Evolutionary conservation across 2,329 filamentous ascomycete genomes (phyloP), one percentile per base, ranked within the genome.

Genomic region (Penicillium sp.): DNA sequence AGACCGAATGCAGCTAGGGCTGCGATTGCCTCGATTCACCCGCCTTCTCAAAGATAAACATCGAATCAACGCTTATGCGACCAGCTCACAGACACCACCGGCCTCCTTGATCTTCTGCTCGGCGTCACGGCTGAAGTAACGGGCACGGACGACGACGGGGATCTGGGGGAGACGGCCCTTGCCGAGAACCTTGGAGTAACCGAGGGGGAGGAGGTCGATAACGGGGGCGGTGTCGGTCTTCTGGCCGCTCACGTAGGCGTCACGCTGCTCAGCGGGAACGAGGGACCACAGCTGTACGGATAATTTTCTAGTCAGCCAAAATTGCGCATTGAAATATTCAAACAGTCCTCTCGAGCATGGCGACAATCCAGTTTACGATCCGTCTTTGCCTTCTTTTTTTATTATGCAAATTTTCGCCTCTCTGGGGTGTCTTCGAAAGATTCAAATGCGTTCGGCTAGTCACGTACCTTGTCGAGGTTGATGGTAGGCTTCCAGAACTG

Each of bases 21-120:
- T 69, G 65, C 65, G 65, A 65, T 66, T 64, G 63, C 63, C 64
- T 62, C 59, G 61, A 64, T 66, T 65, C 65, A 65, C 63, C 60
- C 61, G 63, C 57, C 60, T 66, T 67, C 65, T 65, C 65, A 63
- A 49, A 57, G 64, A 59, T 64, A 58, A 68, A 66, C 62, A 60
- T 53, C 58, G 52, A 56, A 63, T 65, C 59, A 66, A 64, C 70
- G 68, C 74, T 85, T 90, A 97, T 82, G 92, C 93, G 76, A 97
- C 91, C 79, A 97, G 86, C 86, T 97, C 91, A 74, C 96, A 84
- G 75, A 96, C 90, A 82, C 93, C 93, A 80, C 95, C 95, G 74
- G 93, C 93, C 81, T 95, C 91, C 79, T 90, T 96, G 82, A 99
- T 97, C 90, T 99, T 99, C 84, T 91, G 86, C 89, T 99, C 95